phyloP scores from a whole-genome alignment of 345 rosid genomes.

The Arabidopsis suecica region DNA sequence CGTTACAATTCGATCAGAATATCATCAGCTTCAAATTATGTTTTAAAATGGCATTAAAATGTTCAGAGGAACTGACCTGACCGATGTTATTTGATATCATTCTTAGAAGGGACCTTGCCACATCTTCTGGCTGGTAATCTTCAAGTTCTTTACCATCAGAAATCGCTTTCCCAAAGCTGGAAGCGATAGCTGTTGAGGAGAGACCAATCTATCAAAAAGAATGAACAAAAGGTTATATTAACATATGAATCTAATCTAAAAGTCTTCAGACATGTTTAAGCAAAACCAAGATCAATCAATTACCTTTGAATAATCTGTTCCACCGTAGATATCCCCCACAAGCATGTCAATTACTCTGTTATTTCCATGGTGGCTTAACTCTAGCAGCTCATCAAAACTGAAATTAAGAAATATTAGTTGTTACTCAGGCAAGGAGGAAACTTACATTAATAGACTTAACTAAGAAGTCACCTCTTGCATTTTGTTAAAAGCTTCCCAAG shows the following conservation, averaged over 20 bases:
- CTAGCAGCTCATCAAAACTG: conserved; percentile 81
- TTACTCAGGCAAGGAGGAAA: not conserved
- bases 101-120: conserved; percentile 74
- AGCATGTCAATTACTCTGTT: conserved; percentile 89
- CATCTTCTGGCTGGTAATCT: conserved; percentile 77
- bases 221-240: not conserved
- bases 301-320: conserved; percentile 77
- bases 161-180: conserved; percentile 89
- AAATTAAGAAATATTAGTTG: conserved; percentile 30
- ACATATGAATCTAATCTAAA: conserved; percentile 6
- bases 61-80: conserved; percentile 56
- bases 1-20: not conserved
- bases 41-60: not conserved
- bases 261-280: not conserved
- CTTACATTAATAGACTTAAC: too few relatives aligned
- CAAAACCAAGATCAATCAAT: not conserved
- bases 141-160: conserved; percentile 69
- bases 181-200: conserved; percentile 72
- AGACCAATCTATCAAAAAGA: conserved; percentile 68
- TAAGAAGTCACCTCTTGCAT: conserved; percentile 63
- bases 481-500: conserved; percentile 84
- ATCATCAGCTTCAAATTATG: not conserved
- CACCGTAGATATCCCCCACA: conserved; percentile 94
- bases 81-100: conserved; percentile 90
- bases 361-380: conserved; percentile 76